Conservation (phyloP, 345 rosid species). For the Eucalyptus grandis region DNA sequence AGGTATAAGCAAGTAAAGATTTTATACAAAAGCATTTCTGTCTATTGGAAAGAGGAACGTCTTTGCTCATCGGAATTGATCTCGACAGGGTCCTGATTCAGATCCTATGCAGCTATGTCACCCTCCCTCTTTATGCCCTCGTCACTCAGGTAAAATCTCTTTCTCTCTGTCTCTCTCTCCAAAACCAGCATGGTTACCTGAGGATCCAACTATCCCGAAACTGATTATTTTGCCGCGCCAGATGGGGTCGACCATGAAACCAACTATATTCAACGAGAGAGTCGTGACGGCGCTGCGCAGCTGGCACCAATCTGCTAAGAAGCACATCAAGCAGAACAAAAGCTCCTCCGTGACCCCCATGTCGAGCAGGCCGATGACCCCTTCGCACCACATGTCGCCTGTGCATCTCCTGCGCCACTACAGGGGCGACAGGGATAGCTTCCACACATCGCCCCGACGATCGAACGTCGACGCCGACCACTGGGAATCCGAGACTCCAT, state of each 20-base stretch:
- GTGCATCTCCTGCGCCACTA: slow-evolving; percentile 41
- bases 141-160: slow-evolving; percentile 57
- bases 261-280: slow-evolving; percentile 68
- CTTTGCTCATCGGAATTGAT: neutral
- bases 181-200: neutral
- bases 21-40: neutral
- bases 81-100: slow-evolving; percentile 59
- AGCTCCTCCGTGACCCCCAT: slow-evolving; percentile 31
- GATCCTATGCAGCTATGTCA: slow-evolving; percentile 83
- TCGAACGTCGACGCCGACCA: slow-evolving; percentile 9
- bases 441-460: slow-evolving; percentile 13
- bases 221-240: neutral
- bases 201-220: neutral
- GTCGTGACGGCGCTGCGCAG: slow-evolving; percentile 55
- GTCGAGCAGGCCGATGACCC: slow-evolving; percentile 58
- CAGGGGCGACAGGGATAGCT: slow-evolving; percentile 18
- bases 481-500: slow-evolving; percentile 16
- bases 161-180: neutral
- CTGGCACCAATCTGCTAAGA: slow-evolving; percentile 78
- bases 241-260: slow-evolving; percentile 95
- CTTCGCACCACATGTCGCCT: slow-evolving; percentile 48
- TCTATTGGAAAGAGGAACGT: neutral
- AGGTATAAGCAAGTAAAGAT: neutral
- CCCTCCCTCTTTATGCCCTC: slow-evolving; percentile 89
- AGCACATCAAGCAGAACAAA: slow-evolving; percentile 44